These are phyloP conservation scores for Dactylella cylindrospora DNA, from an alignment of 2,329 filamentous ascomycete species.

Conservation along the genomic window DNA sequence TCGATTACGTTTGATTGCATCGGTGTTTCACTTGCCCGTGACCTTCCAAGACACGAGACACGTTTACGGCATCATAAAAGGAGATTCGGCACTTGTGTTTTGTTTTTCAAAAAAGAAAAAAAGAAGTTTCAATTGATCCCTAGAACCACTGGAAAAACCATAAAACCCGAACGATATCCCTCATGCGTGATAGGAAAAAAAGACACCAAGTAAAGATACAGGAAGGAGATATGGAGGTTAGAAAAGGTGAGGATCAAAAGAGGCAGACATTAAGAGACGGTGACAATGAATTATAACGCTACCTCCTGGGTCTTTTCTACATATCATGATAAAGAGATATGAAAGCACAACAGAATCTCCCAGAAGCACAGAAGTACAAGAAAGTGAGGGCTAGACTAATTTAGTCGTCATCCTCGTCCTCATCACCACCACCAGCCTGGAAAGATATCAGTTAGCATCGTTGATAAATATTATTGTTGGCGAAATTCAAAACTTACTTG, in stretches of 20 bases:
- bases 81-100: background rate
- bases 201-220: conserved; percentile 41
- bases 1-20: too few species aligned
- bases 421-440: conserved; percentile 46
- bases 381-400: conserved; percentile 17
- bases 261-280: conserved; percentile 30
- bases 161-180: conserved; percentile 44
- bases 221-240: too few species aligned
- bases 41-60: too few species aligned
- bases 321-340: conserved; percentile 39
- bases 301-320: conserved; percentile 13
- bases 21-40: too few species aligned
- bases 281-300: conserved; percentile 9
- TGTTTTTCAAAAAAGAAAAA: background rate
- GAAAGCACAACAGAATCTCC: conserved; percentile 41
- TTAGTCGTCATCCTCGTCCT: conserved; percentile 49
- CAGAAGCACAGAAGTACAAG: conserved; percentile 25
- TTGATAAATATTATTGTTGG: too few species aligned
- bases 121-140: conserved; percentile 4
- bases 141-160: conserved; percentile 27
- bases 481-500: conserved; percentile 63
- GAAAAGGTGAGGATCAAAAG: conserved; percentile 30
- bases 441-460: conserved; percentile 38
- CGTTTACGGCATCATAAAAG: too few species aligned
- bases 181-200: conserved; percentile 32